These are phyloP conservation scores for Naganishia sp. DNA, from an alignment of 1,284 basidiomycete species.

Conservation along the genomic window DNA sequence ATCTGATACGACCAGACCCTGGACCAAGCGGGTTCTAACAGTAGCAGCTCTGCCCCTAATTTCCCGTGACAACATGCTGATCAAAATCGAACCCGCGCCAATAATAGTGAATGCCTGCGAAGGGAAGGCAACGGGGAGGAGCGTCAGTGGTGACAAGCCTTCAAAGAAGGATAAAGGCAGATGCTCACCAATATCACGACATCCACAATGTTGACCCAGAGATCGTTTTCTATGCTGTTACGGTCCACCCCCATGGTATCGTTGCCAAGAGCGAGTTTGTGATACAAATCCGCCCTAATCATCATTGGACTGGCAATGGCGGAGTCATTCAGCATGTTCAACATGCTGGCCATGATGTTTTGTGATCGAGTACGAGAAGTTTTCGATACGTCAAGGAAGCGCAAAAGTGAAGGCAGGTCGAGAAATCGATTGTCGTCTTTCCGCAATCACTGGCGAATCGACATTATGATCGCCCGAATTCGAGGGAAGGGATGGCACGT, in stretches of 20 bases:
- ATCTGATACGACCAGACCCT: conserved; percentile 51
- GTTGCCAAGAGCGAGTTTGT: conserved; percentile 5
- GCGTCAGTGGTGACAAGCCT: not conserved
- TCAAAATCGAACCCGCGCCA: conserved; percentile 43
- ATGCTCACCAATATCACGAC: conserved; percentile 45
- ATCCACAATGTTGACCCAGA: conserved; percentile 48
- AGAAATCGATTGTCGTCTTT: no score
- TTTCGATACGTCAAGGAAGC: no score
- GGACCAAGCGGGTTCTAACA: conserved; percentile 50
- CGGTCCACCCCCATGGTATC: conserved; percentile 10
- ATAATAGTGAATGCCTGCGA: conserved; percentile 42
- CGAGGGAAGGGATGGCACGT: no score
- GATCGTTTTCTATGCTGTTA: conserved; percentile 35
- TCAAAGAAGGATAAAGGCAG: not conserved
- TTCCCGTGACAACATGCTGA: conserved; percentile 44
- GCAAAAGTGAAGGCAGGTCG: no score
- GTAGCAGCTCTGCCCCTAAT: conserved; percentile 45
- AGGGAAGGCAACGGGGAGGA: not conserved
- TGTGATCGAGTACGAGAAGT: no score
- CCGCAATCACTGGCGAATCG: no score
- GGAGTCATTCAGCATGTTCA: no score
- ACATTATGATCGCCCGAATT: no score
- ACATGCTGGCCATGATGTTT: no score
- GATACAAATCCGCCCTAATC: not conserved
- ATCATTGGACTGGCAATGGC: not conserved